Evolutionary conservation across 495 filamentous ascomycete genomes (phyloP).

Genomic region (Lasiosphaeriaceae sp.): DNA sequence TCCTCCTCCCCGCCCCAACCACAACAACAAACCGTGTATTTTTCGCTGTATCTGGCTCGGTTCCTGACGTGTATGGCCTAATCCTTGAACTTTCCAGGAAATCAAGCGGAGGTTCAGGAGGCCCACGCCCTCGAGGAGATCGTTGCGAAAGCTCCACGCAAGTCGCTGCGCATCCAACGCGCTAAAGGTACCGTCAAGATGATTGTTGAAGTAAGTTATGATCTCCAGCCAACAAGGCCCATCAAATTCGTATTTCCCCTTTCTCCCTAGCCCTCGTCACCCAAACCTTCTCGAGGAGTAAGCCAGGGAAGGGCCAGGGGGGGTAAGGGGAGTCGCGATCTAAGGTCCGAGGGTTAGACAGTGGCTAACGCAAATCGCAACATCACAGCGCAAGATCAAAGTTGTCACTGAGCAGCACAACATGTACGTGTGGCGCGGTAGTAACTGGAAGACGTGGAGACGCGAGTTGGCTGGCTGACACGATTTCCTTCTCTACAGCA

Average conservation of each 20-base stretch:
- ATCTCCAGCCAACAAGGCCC: background rate
- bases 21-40: no score
- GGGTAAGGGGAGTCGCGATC: background rate
- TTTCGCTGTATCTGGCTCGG: background rate
- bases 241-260: no score
- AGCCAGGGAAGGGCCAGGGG: background rate
- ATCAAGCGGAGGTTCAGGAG: background rate
- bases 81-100: background rate
- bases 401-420: constrained; percentile 86
- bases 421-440: constrained; percentile 58
- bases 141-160: constrained; percentile 1
- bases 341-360: background rate
- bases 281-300: background rate
- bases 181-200: constrained; percentile 17
- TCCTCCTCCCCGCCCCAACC: no score
- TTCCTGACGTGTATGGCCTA: background rate
- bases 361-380: constrained; percentile 7
- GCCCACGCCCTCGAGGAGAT: background rate
- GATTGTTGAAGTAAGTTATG: constrained; percentile 28
- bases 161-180: background rate
- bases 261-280: no score
- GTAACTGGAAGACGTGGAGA: no score
- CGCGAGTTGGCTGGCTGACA: no score
- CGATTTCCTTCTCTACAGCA: constrained; percentile 28
- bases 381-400: constrained; percentile 70